Evolutionary conservation across 2,329 filamentous ascomycete species (phyloP), one percentile per base, ranked within the genome.

Genomic region (Nigrospora osmanthi): DNA sequence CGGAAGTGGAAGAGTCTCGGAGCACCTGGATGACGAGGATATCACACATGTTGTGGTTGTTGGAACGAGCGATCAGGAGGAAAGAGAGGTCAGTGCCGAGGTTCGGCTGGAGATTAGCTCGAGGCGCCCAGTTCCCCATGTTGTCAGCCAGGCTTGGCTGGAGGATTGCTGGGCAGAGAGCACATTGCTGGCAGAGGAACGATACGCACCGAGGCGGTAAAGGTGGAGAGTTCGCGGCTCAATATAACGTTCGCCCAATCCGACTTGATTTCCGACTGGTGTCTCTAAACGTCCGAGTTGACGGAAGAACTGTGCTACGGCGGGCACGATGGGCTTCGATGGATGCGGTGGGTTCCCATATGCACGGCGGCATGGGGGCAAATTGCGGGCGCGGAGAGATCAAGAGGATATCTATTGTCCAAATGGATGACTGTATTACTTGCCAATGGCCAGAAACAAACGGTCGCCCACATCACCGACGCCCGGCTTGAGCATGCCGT

Each of bases 381-480:
- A 28, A 28, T 28, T 28, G 7, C 7, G 23, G 23, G 23, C 23
- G 6, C 23, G 23, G 9, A 7, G 4, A 23, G 19, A 7, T 28
- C 23, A 6, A 28, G 23, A 7, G 23, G 10, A 28, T 6, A 28
- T 28, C 9, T 28, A 28, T 28, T 28, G 10, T 28, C 23, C 7
- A 28, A 28, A 10, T 7, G 5, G 23, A 28, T 28, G 23, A 28
- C 23, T 28, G 7, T 28, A 28, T 23, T 46, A 49, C 35, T 95
- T 95, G 17, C 89, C 90, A 62, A 91, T 77, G 0, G 90, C 95
- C 68, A 94, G 70, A 66, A 91, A 96, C 65, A 97, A 64, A 41
- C 91, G 73, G 67, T 97, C 91, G 1, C 91, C 91, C 46, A 96
- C 83, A 67, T 96, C 91, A 1, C 90, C 91, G 51, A 96, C 58